Base-by-base conservation (phyloP, 345 rosid species). In the Arabis alpina region DNA sequence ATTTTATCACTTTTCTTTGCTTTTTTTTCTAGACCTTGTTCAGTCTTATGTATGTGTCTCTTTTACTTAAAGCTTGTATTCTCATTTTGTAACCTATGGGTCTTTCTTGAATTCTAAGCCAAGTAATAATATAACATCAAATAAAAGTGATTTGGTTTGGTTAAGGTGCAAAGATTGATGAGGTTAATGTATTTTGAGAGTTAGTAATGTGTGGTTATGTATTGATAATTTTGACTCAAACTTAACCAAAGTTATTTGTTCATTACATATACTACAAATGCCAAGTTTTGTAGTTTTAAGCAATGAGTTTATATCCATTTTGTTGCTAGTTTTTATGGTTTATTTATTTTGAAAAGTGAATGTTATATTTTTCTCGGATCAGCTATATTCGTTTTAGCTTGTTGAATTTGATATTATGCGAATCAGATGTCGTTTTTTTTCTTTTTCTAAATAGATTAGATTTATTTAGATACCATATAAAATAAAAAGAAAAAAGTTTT, bases 81-180 rank as follows among this genome's bases (percentile, higher is more conserved):
- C 54, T 52, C 60, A 41, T 68, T 51, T 52, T 59, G 64, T 74
- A 74, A 42, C 68, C 34, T 66, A 51, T 41, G 52, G 65, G 45
- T 51, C 32, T 42, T 50, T 50, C 67, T 51, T 65, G 67, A 45
- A 19, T 32, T 30, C 30, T 7, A 41, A 44, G 51, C 68, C 36
- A 54, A 53, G 57, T 49, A 57, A 58, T 73, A 56, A 48, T 10
- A 32, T 66, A 19, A 58, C 72, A 36, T 60, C 24, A 59, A 60
- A 74, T 74, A 60, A 67, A 43, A 44, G 25, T 40, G 57, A 41
- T 43, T 49, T 58, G 57, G 67, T 63, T 54, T 64, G 19, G 67
- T 63, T 54, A 49, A 13, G 50, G 52, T 36, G 3, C 8, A n/a
- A 50, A 36, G 34, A 25, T 61, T 36, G 5, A 34, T 42, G 57